phyloP scores from a whole-genome alignment of 2,329 filamentous ascomycete genomes.

The Fusarium proliferatum region DNA sequence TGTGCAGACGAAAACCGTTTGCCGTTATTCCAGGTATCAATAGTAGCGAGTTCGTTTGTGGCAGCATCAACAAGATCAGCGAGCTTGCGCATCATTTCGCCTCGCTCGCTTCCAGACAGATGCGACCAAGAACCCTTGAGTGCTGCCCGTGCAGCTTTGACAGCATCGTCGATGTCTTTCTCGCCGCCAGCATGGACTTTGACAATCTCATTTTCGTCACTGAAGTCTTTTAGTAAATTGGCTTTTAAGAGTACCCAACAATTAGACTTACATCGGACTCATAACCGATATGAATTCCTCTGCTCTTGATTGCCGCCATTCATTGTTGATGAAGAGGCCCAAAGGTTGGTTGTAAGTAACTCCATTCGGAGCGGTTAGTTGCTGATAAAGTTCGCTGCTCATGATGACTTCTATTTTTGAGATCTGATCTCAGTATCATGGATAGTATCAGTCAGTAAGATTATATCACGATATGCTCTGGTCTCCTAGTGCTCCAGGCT shows the following conservation, averaged over 20 bases:
- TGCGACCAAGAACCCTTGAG: constrained; percentile 77
- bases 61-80: constrained; percentile 71
- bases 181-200: constrained; percentile 47
- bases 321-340: constrained; percentile 82
- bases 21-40: constrained; percentile 87
- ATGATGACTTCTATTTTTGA: accelerated
- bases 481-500: no score
- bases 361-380: constrained; percentile 66
- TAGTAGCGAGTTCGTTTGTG: constrained; percentile 64
- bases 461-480: neutral
- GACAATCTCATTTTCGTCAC: constrained; percentile 48
- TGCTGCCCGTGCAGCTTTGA: constrained; percentile 68
- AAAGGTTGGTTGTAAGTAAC: constrained; percentile 73
- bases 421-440: accelerated
- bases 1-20: constrained; percentile 70
- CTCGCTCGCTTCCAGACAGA: constrained; percentile 73
- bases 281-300: constrained; percentile 66
- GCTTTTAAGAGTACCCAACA: accelerated
- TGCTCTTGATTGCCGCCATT: constrained; percentile 72
- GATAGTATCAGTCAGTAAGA: accelerated
- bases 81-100: constrained; percentile 75
- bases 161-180: constrained; percentile 48
- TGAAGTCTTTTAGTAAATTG: neutral
- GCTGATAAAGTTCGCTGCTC: neutral
- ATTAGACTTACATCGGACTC: constrained; percentile 56